A percentile compares a stretch with the other conserved stretches of the same genome.
Evolutionary conservation across 805 yeast genomes (phyloP).

Genomic region (Starmerella kuoi): DNA sequence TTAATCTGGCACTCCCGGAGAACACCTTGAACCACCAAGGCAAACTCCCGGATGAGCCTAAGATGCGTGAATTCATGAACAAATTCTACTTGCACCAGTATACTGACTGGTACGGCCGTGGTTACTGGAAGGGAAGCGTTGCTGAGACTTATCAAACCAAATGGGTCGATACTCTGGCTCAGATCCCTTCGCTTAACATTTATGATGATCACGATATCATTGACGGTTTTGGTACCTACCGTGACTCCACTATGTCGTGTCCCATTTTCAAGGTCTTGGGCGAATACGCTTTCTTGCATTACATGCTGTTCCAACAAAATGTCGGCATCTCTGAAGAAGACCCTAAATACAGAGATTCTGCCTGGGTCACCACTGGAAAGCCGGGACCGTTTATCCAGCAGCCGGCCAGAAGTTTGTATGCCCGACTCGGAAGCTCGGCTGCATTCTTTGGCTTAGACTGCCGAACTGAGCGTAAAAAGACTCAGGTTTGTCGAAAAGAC

Average conservation of each 20-base stretch:
- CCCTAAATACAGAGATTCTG: slow-evolving; percentile 34
- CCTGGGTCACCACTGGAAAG: slow-evolving; percentile 49
- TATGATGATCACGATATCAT: slow-evolving; percentile 94
- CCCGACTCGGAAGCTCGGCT: slow-evolving; percentile 62
- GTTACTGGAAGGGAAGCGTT: slow-evolving; percentile 61
- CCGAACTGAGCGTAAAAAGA: slow-evolving; percentile 71
- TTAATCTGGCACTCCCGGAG: slow-evolving; percentile 40
- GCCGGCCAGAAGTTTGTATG: slow-evolving; percentile 53
- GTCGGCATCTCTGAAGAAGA: slow-evolving; percentile 36
- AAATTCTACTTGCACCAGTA: slow-evolving; percentile 63
- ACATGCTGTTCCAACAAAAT: slow-evolving; percentile 87
- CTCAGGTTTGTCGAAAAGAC: slow-evolving; percentile 40
- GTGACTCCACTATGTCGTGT: slow-evolving; percentile 58
- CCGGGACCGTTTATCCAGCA: slow-evolving; percentile 62
- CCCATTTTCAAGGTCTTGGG: slow-evolving; percentile 65
- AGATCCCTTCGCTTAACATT: slow-evolving; percentile 75
- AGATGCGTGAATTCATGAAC: slow-evolving; percentile 38
- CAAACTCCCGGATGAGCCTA: slow-evolving; percentile 52
- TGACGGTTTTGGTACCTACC: slow-evolving; percentile 90
- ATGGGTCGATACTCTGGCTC: slow-evolving; percentile 64
- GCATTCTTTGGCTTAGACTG: slow-evolving; percentile 78
- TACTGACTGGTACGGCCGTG: slow-evolving; percentile 79
- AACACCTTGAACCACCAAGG: slow-evolving; percentile 8
- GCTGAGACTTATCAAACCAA: slow-evolving; percentile 56
- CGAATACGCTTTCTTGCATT: slow-evolving; percentile 65